Conservation (phyloP, 495 filamentous ascomycete species). For the Penicillium longicatenatum region DNA sequence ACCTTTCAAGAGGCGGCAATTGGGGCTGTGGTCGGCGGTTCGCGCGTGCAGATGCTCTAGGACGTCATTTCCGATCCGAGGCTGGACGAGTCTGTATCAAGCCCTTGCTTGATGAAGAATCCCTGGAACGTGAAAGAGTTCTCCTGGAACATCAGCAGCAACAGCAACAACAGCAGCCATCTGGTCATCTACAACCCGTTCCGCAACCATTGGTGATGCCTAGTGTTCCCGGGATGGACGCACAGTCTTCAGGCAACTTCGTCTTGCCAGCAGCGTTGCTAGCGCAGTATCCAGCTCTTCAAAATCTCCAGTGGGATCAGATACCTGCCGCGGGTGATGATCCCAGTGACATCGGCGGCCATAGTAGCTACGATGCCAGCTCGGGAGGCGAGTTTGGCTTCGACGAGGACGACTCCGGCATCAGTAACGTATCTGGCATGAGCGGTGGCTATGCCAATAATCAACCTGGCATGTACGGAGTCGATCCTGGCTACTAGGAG, state of each 20-base stretch:
- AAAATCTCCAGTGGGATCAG: conserved; percentile 76
- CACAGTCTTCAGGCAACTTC: conserved; percentile 54
- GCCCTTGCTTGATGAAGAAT: conserved; percentile 88
- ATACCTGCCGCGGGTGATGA: conserved; percentile 55
- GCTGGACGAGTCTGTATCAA: conserved; percentile 96
- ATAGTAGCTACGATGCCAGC: conserved; percentile 88
- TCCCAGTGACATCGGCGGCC: conserved; percentile 73
- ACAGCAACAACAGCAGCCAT: conserved; percentile 37
- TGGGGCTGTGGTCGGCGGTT: conserved; percentile 96
- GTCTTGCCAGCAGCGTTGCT: conserved; percentile 84
- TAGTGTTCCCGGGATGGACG: conserved; percentile 42
- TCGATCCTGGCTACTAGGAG: conserved; percentile 34
- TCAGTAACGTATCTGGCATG: conserved; percentile 39
- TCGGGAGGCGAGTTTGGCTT: conserved; percentile 61
- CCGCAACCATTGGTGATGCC: conserved; percentile 46
- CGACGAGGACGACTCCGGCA: conserved; percentile 51
- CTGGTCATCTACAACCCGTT: conserved; percentile 44
- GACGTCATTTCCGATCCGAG: conserved; percentile 95
- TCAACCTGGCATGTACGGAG: conserved; percentile 38
- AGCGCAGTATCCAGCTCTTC: conserved; percentile 88
- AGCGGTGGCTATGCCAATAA: conserved; percentile 36
- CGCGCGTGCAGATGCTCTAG: conserved; percentile 91
- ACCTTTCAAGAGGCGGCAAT: conserved; percentile 73
- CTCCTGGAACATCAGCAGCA: conserved; percentile 56
- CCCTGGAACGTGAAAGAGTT: conserved; percentile 68